Evolutionary conservation across 208 protist species (phyloP), one percentile per base, ranked within the genome.

Genomic region (Leishmania amazonensis): DNA sequence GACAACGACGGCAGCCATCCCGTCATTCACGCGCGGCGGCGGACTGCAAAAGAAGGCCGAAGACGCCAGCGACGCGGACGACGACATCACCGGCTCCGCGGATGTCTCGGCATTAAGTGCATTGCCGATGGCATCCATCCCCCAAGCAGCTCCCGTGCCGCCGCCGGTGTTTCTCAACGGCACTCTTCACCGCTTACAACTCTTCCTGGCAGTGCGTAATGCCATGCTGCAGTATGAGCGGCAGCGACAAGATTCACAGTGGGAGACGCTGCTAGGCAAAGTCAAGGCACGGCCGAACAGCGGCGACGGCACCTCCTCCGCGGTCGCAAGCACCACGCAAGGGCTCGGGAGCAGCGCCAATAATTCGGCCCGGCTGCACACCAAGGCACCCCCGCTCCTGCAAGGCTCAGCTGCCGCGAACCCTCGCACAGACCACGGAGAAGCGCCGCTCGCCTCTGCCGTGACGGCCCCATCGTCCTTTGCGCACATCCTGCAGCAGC

Each of bases 211-310:
- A 3, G 78, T 65, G 28, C 83, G 83, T 31, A 82, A 49, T 67
- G 83, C 78, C 28, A 86, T 47, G 75, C 54, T 86, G 74, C 62
- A 75, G 74, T 86, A 80, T 76, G 83, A 87, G 58, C 42, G 68
- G 13, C 51, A 57, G n/a, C 83, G 81, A 62, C 78, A 87, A 57
- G 80, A 83, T 70, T 24, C 64, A 28, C 75, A 82, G 67, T 85
- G 84, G 80, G 64, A 71, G 5, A 19, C 81, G 65, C 81, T 85
- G 31, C 76, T 84, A 11, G 38, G 62, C 70, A 21, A 68, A 19
- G 58, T 49, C 2, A 35, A n/a, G 42, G 3, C 35, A 57, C 35
- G 45, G 38, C 45, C 58, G 75, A n/a, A 1, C 40, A 24, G 31
- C 45, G 45, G 40, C 45, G 40, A 45, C 68, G 68, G 1, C 45